Conservation (phyloP, 345 rosid species). For the Abelmoschus esculentus region DNA sequence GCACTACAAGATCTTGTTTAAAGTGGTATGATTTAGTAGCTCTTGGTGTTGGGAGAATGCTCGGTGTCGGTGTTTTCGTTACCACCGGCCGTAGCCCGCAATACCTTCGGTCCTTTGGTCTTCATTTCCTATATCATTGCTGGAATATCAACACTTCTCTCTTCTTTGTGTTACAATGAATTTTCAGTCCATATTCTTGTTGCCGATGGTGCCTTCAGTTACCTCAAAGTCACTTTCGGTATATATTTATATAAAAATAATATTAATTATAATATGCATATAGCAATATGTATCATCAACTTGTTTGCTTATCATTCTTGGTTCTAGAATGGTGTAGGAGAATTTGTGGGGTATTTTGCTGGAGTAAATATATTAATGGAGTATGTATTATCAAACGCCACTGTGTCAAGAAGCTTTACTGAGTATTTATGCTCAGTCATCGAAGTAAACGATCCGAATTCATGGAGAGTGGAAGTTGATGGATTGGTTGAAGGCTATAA, state of each 20-base stretch:
- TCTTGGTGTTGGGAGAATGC: constrained; percentile 92
- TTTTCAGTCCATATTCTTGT: constrained; percentile 89
- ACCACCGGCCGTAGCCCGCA: constrained; percentile 73
- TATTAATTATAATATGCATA: background rate
- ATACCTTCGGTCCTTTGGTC: constrained; percentile 67
- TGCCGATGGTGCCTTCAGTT: constrained; percentile 94
- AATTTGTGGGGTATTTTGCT: constrained; percentile 80
- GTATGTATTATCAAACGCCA: constrained; percentile 89
- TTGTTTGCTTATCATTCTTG: constrained; percentile 15
- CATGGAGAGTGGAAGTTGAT: constrained; percentile 68
- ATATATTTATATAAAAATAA: background rate
- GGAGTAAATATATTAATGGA: constrained; percentile 86
- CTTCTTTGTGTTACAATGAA: constrained; percentile 86
- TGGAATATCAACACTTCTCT: constrained; percentile 74
- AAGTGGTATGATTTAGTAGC: constrained; percentile 70
- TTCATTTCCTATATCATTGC: constrained; percentile 77
- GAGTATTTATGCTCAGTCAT: constrained; percentile 63
- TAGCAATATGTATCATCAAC: background rate
- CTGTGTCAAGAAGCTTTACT: constrained; percentile 83
- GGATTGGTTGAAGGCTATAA: constrained; percentile 57
- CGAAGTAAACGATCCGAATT: constrained; percentile 42
- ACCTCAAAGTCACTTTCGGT: constrained; percentile 90
- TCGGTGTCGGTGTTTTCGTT: constrained; percentile 88
- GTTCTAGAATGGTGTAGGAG: constrained; percentile 38
- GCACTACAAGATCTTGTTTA: too few species aligned